Conservation (phyloP, 2,329 filamentous ascomycete species). For the Botryosphaeria dothidea region DNA sequence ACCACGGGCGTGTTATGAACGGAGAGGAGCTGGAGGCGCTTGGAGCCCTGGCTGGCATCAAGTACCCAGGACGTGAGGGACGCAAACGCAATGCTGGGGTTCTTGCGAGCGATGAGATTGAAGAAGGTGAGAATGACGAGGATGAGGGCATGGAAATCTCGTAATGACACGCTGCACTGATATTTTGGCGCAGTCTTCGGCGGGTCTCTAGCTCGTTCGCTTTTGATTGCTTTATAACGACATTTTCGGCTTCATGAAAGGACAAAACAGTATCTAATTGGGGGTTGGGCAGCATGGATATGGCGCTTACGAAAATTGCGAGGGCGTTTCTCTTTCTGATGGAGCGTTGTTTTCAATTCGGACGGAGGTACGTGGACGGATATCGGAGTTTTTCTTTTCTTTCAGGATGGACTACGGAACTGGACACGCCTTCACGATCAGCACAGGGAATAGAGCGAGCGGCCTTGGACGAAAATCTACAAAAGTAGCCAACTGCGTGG, state of each 20-base stretch:
- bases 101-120: constrained; percentile 42
- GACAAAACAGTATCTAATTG: constrained; percentile 1
- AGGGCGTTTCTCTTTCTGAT: not conserved
- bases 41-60: constrained; percentile 54
- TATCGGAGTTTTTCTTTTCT: not conserved
- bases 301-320: constrained; percentile 11
- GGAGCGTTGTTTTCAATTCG: not conserved
- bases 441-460: constrained; percentile 4
- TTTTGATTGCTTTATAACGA: not conserved
- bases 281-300: not conserved
- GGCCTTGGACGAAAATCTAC: not conserved
- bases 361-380: constrained; percentile 3
- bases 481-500: not conserved
- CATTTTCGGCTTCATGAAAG: constrained; percentile 1
- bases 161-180: constrained; percentile 31
- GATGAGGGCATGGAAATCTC: constrained; percentile 42
- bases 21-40: constrained; percentile 77
- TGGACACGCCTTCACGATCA: constrained; percentile 12
- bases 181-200: not conserved
- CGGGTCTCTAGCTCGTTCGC: not conserved
- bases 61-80: constrained; percentile 33
- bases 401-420: not conserved
- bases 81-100: constrained; percentile 46
- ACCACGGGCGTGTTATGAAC: constrained; percentile 85
- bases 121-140: constrained; percentile 45